Evolutionary conservation across 805 yeast genomes (phyloP).

Genomic region (Candida glaebosa): DNA sequence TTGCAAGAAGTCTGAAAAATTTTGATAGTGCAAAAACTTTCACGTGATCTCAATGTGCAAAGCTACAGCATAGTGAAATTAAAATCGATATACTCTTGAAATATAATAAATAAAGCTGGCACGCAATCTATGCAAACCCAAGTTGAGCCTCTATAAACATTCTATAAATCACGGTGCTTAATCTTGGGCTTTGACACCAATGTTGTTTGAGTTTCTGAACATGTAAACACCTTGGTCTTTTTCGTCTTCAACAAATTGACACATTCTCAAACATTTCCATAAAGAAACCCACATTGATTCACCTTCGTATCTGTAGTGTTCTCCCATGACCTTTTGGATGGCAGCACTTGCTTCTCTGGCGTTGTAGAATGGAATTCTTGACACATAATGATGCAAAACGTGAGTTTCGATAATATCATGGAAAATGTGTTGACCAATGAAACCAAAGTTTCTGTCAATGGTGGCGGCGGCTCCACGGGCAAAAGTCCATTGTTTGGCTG

Average conservation of each 20-base stretch:
- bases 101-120: neutral
- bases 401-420: slow-evolving; percentile 60
- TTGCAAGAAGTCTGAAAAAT: slow-evolving; percentile 1
- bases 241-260: slow-evolving; percentile 70
- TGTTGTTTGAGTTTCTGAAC: slow-evolving; percentile 60
- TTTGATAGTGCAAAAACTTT: neutral
- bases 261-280: slow-evolving; percentile 57
- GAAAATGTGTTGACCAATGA: slow-evolving; percentile 53
- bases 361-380: slow-evolving; percentile 54
- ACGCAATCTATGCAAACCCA: neutral
- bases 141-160: neutral
- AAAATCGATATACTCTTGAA: neutral
- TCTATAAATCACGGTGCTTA: slow-evolving; percentile 4
- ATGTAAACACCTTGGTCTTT: slow-evolving; percentile 55
- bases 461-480: slow-evolving; percentile 69
- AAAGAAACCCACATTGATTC: slow-evolving; percentile 56
- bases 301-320: slow-evolving; percentile 45
- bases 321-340: slow-evolving; percentile 50
- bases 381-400: slow-evolving; percentile 53
- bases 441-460: slow-evolving; percentile 59
- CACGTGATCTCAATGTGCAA: too few species aligned
- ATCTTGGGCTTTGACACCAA: slow-evolving; percentile 38
- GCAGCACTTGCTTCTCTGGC: slow-evolving; percentile 53
- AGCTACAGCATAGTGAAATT: too few species aligned
- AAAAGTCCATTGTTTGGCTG: slow-evolving; percentile 54